Evolutionary conservation across 1,139 yeast genomes (phyloP).

Genomic region (Pichia cactophila): DNA sequence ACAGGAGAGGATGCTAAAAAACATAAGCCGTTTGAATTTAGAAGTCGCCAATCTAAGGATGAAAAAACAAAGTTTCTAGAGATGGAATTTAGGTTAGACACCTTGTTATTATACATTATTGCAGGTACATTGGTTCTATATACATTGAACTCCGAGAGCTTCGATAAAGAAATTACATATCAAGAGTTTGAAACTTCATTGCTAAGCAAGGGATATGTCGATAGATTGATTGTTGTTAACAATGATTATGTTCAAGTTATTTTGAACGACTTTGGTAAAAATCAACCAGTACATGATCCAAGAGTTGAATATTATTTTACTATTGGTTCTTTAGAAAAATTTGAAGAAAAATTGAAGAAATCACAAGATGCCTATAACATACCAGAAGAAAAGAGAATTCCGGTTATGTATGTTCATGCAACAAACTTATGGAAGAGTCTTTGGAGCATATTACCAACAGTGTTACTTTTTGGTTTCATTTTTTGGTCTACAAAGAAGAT

Average conservation of each 20-base stretch:
- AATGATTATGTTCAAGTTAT: conserved; percentile 59
- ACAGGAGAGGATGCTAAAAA: conserved; percentile 7
- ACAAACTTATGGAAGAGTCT: conserved; percentile 50
- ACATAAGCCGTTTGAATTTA: conserved; percentile 13
- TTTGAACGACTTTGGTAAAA: conserved; percentile 49
- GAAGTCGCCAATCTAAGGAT: conserved; percentile 14
- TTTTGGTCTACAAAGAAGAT: conserved; percentile 61
- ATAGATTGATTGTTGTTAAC: conserved; percentile 59
- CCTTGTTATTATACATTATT: conserved; percentile 18
- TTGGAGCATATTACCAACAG: conserved; percentile 61
- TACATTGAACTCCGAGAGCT: conserved; percentile 16
- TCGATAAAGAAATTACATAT: conserved; percentile 53
- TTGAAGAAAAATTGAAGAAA: conserved; percentile 58
- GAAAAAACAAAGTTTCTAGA: conserved; percentile 11
- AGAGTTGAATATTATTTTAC: conserved; percentile 50
- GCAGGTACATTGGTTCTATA: conserved; percentile 18
- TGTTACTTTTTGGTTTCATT: conserved; percentile 61
- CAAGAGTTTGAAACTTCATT: conserved; percentile 64
- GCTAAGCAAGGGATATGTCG: conserved; percentile 59
- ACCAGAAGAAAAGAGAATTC: conserved; percentile 53
- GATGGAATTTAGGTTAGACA: conserved; percentile 19
- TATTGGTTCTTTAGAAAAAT: conserved; percentile 66
- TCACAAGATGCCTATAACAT: conserved; percentile 57
- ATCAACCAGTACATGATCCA: conserved; percentile 24
- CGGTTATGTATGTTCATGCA: conserved; percentile 56